These are phyloP conservation scores for Pleoardoris graminearum DNA, from an alignment of 2,329 filamentous ascomycete species.

Conservation along the genomic window DNA sequence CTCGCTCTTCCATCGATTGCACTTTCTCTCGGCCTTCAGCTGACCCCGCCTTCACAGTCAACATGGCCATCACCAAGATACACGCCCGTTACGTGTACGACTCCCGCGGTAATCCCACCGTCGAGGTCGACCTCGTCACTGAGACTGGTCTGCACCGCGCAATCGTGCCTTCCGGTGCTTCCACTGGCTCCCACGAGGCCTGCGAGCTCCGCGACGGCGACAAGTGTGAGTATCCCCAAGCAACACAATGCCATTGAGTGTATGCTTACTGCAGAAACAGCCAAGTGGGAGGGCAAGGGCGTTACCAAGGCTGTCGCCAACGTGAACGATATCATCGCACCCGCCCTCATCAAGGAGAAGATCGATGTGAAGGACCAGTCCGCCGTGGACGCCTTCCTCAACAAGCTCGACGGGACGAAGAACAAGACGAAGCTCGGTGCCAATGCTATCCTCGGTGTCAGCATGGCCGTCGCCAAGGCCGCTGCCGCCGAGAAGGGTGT, in stretches of 20 bases:
- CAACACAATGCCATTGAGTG: neutral
- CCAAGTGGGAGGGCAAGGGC: constrained; percentile 59
- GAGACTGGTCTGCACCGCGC: constrained; percentile 96
- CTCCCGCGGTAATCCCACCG: constrained; percentile 97
- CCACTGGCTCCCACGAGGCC: constrained; percentile 66
- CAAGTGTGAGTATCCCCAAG: constrained; percentile 34
- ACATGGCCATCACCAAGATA: constrained; percentile 71
- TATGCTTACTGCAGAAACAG: neutral
- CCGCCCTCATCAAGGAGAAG: constrained; percentile 57
- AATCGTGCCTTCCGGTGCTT: constrained; percentile 95
- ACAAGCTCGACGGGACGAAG: constrained; percentile 57
- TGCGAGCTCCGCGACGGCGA: constrained; percentile 59
- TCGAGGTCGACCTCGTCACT: constrained; percentile 96
- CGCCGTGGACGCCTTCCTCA: constrained; percentile 58
- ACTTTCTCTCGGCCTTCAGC: constrained; percentile 17
- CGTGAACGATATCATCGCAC: constrained; percentile 59
- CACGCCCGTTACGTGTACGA: constrained; percentile 84
- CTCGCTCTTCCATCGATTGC: constrained; percentile 28
- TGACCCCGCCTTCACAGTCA: constrained; percentile 46
- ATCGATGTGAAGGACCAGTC: constrained; percentile 60
- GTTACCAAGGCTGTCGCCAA: constrained; percentile 60
- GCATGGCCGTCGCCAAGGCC: constrained; percentile 62
- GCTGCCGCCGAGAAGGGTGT: constrained; percentile 59
- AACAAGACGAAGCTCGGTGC: constrained; percentile 64
- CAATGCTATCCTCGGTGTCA: constrained; percentile 64